Percentiles rank a stretch among this genome's conserved stretches.
Conservation (phyloP, 2,329 filamentous ascomycete genomes). For the Amesomyces nigricolor region DNA sequence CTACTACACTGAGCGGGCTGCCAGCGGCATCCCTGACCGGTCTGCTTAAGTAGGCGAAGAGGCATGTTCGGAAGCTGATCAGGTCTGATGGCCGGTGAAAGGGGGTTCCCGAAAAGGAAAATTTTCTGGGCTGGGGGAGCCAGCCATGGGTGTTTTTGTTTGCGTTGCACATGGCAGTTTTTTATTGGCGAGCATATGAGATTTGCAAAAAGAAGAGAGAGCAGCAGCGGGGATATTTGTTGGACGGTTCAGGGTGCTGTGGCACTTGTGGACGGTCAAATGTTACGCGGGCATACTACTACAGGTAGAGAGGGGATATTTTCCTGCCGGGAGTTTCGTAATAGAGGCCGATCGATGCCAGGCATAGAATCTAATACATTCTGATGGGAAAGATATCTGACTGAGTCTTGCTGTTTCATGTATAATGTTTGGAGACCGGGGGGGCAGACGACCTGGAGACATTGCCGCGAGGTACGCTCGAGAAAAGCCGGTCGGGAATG, state of each 20-base stretch:
- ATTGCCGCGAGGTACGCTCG: too few species aligned
- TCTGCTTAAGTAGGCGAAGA: background rate
- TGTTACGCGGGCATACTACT: background rate
- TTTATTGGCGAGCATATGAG: slow-evolving; percentile 3
- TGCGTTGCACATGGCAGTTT: background rate
- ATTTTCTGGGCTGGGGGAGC: background rate
- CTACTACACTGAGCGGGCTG: slow-evolving; percentile 34
- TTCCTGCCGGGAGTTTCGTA: background rate
- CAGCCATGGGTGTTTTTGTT: background rate
- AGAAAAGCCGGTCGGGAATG: background rate
- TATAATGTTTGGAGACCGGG: background rate
- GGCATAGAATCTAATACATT: slow-evolving; percentile 16
- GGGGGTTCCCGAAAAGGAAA: too few species aligned
- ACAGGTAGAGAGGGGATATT: background rate
- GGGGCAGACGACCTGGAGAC: too few species aligned
- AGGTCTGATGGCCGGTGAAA: too few species aligned
- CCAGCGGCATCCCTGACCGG: slow-evolving; percentile 12
- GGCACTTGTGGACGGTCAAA: background rate
- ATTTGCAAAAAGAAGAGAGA: background rate
- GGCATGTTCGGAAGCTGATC: background rate
- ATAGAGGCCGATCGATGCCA: background rate
- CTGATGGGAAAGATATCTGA: background rate
- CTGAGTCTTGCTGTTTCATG: background rate
- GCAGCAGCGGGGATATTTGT: background rate
- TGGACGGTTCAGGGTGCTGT: background rate